These are phyloP conservation scores for Huntiella bhutanensis DNA, from an alignment of 2,329 filamentous ascomycete species.

Conservation along the genomic window DNA sequence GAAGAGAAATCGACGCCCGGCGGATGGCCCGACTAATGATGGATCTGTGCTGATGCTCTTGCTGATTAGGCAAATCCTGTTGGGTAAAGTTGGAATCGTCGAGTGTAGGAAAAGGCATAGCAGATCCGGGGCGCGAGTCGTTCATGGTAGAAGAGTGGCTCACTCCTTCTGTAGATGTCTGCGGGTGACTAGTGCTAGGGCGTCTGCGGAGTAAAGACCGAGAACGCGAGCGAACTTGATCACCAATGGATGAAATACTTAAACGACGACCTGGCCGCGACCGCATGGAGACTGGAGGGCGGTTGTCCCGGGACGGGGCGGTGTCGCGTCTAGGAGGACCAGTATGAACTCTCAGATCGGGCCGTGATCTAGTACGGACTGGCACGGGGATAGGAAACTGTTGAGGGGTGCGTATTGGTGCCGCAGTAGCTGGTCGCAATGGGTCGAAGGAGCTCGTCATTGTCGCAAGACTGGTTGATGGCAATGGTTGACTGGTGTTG, in stretches of 20 bases:
- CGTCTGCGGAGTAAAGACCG: background rate
- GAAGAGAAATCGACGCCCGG: background rate
- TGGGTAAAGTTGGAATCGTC: background rate
- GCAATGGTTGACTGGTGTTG: background rate
- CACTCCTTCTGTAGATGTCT: background rate
- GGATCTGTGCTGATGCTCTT: background rate
- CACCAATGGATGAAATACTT: constrained; percentile 1
- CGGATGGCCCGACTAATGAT: background rate
- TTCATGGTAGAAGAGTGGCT: too few relatives aligned
- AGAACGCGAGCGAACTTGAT: background rate
- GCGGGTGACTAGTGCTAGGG: background rate
- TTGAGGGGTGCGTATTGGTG: background rate
- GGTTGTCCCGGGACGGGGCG: background rate
- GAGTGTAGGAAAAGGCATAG: background rate
- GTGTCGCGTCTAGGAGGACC: background rate
- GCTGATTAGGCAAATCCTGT: background rate
- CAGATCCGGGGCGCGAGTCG: too few relatives aligned
- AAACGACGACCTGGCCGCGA: background rate
- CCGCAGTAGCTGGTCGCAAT: background rate
- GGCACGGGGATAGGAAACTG: background rate
- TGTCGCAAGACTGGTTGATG: too few relatives aligned
- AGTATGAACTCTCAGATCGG: background rate
- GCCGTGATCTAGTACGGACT: background rate
- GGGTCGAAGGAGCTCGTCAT: background rate
- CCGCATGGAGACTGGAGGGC: background rate